Evolutionary conservation across 352 stramenopile genomes (phyloP).

Genomic region (Stephanocyclus meneghinianus): DNA sequence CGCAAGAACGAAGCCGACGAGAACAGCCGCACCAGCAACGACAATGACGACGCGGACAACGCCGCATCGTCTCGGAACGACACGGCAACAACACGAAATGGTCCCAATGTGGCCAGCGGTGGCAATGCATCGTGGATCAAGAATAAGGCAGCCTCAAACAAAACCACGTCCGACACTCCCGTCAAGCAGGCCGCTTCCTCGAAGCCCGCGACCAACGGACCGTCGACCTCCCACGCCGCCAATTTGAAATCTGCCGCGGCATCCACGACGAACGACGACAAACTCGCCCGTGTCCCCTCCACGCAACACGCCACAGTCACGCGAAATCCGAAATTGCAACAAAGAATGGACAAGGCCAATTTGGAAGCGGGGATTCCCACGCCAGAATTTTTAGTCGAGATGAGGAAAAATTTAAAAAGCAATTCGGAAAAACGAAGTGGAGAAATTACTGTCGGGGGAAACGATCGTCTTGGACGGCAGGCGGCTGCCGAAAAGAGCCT

Average conservation of each 20-base stretch:
- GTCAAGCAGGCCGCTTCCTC: neutral
- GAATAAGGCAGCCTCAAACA: neutral
- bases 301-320: neutral
- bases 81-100: neutral
- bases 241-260: neutral
- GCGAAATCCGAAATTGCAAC: neutral
- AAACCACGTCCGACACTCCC: neutral
- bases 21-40: neutral
- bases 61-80: neutral
- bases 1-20: neutral
- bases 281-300: neutral
- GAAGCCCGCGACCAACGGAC: neutral
- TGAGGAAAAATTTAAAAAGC: slow-evolving; percentile 34
- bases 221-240: neutral
- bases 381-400: slow-evolving; percentile 20
- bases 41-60: neutral
- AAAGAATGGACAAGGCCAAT: neutral
- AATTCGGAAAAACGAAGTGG: neutral
- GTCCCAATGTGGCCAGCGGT: neutral
- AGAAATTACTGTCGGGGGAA: neutral
- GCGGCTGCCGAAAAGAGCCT: no score
- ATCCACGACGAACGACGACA: neutral
- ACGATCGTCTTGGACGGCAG: neutral
- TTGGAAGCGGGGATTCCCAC: slow-evolving; percentile 23
- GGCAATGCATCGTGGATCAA: neutral